Evolutionary conservation across 345 rosid genomes (phyloP), one percentile per base, ranked within the genome.

Genomic region (Streptanthus diversifolius): DNA sequence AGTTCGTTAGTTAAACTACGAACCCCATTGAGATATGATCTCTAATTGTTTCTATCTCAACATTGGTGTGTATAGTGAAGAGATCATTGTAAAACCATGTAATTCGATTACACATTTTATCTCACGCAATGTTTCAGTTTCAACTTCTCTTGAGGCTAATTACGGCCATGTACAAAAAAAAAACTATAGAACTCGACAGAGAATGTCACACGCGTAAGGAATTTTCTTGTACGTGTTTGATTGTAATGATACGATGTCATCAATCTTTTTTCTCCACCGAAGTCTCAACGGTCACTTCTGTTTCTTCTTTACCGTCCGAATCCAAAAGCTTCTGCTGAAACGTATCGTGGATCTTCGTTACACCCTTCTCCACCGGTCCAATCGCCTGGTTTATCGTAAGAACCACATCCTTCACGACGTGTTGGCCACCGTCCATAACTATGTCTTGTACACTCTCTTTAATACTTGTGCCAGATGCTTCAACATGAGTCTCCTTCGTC

Each of bases 341-440:
- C 2, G 70, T 82, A 76, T 85, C 90, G 65, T 95, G 96, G 48
- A 88, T 85, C 84, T 83, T 90, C 1, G 86, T 87, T n/a, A 87
- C 89, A 9, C 98, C 96, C 64, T 88, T 90, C 82, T 87, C 92
- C 17, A 86, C 87, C 1, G 98, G 97, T 61, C 90, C 86, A 25
- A 91, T 88, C 8, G 97, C 96, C 81, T 87, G 96, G 79, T 95
- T 95, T 75, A 90, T 86, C 1, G 96, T 90, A 78, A 91, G 79
- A 37, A 83, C 89, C 27, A 95, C 93, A 80, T 86, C 99, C 47
- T 88, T 81, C 29, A 87, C 86, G 3, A 88, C 92, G 0, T 62
- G 79, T 7, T 91, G 99, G 35, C 95, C 95, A 18, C 97, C 97
- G 40, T 83, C 88, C 5, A 90, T 67, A 40, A 90, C 91, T 51